Base-by-base conservation (phyloP, 1,139 yeast species). In the Saccharomyces pastorianus region DNA sequence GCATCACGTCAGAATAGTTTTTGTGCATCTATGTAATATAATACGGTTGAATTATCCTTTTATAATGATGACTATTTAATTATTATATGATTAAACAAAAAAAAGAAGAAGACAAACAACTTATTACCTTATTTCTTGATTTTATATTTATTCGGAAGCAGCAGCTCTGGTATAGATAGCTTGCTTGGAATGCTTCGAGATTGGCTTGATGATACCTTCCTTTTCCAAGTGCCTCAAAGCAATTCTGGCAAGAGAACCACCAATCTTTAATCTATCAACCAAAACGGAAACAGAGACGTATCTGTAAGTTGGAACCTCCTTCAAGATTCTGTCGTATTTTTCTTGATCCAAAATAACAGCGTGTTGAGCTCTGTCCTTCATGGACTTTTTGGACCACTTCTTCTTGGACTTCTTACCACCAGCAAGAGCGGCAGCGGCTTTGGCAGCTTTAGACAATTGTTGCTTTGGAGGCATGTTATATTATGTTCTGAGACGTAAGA, bases 371-470 rank as follows among this genome's bases (percentile, higher is more conserved):
- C 88, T 93, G 82, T 93, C 99, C 95, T 95, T 95, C 79, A 90
- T 96, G 88, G 95, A 90, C 81, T 97, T 97, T 85, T 93, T 91
- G 86, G 95, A 88, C 99, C 99, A 93, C 96, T 93, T 93, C 96
- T 93, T 93, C 90, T 95, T 93, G 81, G 96, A 90, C 79, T 93
- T 90, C 89, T 93, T 93, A 85, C 98, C 97, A 88, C 98, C 98
- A 78, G 98, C 96, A 85, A 90, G 83, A 78, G 98, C 98, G 83
- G 99, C 98, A 75, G 98, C 97, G 77, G 98, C 97, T 85, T 91
- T 91, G 76, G 96, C 96, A 79, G 98, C 97, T 85, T 93, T 93
- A 75, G 97, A 87, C 81, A 89, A 95, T 84, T 91, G 98, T 80
- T 88, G 82, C 83, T 91, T 93, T 84, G 98, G 98, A 80, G 98